phyloP scores from a whole-genome alignment of 495 filamentous ascomycete species.

The Lepraria neglecta region DNA sequence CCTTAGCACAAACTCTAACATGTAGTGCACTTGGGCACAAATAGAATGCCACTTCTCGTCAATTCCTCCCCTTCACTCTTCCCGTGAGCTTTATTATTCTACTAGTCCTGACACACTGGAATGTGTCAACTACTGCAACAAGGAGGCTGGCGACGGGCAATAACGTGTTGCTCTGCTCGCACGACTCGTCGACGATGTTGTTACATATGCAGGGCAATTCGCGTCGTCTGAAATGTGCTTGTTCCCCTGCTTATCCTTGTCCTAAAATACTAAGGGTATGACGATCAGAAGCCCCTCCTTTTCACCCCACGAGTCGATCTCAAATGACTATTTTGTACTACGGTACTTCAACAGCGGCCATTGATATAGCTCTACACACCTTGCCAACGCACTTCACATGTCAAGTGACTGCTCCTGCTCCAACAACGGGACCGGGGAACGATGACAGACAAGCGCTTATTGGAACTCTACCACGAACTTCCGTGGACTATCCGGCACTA shows the following conservation, averaged over 20 bases:
- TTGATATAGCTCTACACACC: slow-evolving; percentile 7
- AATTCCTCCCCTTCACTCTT: background rate
- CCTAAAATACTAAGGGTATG: background rate
- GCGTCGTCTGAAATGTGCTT: background rate
- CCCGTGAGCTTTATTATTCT: background rate
- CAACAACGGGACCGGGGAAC: background rate
- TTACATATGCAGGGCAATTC: background rate
- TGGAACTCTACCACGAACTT: background rate
- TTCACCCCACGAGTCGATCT: background rate
- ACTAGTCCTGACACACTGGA: slow-evolving; percentile 6
- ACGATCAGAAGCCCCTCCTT: background rate
- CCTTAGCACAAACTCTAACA: slow-evolving; percentile 1
- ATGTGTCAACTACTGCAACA: slow-evolving; percentile 12
- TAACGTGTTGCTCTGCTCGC: too few species aligned
- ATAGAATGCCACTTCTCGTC: background rate
- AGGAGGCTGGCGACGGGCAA: slow-evolving; percentile 1
- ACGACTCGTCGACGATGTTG: too few species aligned
- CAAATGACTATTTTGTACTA: background rate
- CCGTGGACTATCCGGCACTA: slow-evolving; percentile 18
- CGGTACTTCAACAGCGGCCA: background rate
- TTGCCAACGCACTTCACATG: slow-evolving; percentile 14
- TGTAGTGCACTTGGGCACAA: background rate
- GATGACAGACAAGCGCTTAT: slow-evolving; percentile 16
- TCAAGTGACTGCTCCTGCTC: slow-evolving; percentile 14
- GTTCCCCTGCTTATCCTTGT: background rate